Evolutionary conservation across 2,329 filamentous ascomycete species (phyloP), one percentile per base, ranked within the genome.

Genomic region (Cylindrodendrum hubeiense): DNA sequence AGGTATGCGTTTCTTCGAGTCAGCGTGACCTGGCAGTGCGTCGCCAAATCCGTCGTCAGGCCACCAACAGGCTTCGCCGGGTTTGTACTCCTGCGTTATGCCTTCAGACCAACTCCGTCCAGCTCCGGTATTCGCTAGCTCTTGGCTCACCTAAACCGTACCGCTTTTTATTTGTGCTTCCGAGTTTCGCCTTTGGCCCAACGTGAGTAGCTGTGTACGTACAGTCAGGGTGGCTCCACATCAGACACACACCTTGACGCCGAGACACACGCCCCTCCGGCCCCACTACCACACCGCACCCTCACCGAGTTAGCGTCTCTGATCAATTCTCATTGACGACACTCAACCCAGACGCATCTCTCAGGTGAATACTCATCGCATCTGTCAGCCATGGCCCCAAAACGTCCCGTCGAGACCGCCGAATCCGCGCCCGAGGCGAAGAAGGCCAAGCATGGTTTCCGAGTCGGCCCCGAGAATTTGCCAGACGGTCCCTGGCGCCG

Each of bases 401-500:
- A 79, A 72, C 72, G 72, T n/a, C 64, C 71, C n/a, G 66, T 67
- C 13, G 73, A 78, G 43, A 67, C 75, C n/a, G 59, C 67, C 7
- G 74, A 77, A 21, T 69, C 76, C 17, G 76, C 75, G 49, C 70
- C 79, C 43, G 81, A 78, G 8, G 76, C 79, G 17, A 89, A 88
- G 75, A 89, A 87, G 76, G 80, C 81, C 62, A 83, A 83, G 70
- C 91, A 92, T 72, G 94, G 93, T 54, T 98, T 98, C 82, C 88
- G 88, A 43, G 92, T 98, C 61, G 95, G 95, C 0, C 95, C 95
- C 30, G 92, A 92, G 39, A 97, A 98, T 78, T 85, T 98, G 26
- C 95, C 95, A 43, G 95, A 98, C 78, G 95, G 95, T 60, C 91
- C 91, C 22, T 93, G 96, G 87, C 89, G 89, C 75, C 90, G 95